Conservation (phyloP, 306 rosid species). For the Dicorynia guianensis region DNA sequence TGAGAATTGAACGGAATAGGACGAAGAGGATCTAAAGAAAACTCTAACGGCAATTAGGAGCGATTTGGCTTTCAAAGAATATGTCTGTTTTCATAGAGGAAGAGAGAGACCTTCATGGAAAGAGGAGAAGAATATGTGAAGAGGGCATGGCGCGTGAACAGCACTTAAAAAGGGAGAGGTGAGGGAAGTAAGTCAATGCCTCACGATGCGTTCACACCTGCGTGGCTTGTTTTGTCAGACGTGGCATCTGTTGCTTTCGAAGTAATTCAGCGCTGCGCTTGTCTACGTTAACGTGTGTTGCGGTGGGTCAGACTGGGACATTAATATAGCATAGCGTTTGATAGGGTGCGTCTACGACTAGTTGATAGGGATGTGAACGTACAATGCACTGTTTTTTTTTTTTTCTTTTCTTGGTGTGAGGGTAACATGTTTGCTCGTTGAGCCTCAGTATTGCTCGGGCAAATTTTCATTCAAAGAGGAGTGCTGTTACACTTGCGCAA, state of each 20-base stretch:
- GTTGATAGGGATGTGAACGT: too few species aligned
- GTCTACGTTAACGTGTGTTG: background rate
- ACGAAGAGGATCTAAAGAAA: background rate
- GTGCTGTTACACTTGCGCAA: too few species aligned
- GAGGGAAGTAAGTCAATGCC: constrained; percentile 31
- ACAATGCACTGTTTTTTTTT: too few species aligned
- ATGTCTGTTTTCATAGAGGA: background rate
- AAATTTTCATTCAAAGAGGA: too few species aligned
- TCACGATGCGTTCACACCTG: constrained; percentile 29
- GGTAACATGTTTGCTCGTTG: too few species aligned
- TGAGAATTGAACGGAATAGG: background rate
- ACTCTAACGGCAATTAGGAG: constrained; percentile 8
- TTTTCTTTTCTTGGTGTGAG: too few species aligned
- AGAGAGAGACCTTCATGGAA: too few species aligned
- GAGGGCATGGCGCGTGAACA: constrained; percentile 45
- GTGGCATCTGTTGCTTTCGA: constrained; percentile 43
- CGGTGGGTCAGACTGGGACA: background rate
- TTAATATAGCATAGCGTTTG: background rate
- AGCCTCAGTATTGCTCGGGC: too few species aligned
- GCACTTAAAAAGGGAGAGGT: constrained; percentile 13
- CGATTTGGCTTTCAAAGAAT: background rate
- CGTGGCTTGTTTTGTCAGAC: constrained; percentile 28
- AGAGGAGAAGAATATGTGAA: background rate
- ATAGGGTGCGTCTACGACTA: too few species aligned
- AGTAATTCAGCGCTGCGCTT: background rate